These are phyloP conservation scores for Macrolepiota dolichaula DNA, from an alignment of 768 basidiomycete genomes.

Conservation along the genomic window DNA sequence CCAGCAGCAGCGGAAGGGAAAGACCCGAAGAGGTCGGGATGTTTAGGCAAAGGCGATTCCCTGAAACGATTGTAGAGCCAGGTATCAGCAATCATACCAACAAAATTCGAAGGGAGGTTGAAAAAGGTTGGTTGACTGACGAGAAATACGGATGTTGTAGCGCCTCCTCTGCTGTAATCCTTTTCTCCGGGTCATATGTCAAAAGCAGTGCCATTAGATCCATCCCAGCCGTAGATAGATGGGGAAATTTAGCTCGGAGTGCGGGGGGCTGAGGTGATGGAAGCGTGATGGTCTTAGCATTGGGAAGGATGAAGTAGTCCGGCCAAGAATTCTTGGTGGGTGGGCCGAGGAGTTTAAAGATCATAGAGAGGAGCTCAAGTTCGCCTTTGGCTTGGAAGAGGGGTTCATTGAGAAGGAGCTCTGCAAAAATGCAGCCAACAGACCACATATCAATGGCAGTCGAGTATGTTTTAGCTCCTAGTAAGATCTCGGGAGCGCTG, in stretches of 20 bases:
- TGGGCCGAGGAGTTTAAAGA: constrained; percentile 93
- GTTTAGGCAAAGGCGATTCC: constrained; percentile 93
- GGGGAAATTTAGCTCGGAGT: constrained; percentile 83
- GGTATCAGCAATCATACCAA: neutral
- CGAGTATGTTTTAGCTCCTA: constrained; percentile 91
- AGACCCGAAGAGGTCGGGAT: constrained; percentile 91
- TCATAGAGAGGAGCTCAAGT: constrained; percentile 88
- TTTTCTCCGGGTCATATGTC: constrained; percentile 83
- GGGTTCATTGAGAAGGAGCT: constrained; percentile 91
- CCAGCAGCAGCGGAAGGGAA: constrained; percentile 97
- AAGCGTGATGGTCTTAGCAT: constrained; percentile 74
- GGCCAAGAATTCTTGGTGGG: constrained; percentile 89
- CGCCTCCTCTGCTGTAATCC: constrained; percentile 90
- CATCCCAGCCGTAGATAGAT: constrained; percentile 79
- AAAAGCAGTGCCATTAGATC: constrained; percentile 81
- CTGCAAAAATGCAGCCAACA: constrained; percentile 97
- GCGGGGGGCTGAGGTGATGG: constrained; percentile 73
- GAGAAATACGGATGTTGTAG: constrained; percentile 88
- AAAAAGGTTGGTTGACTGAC: constrained; percentile 37
- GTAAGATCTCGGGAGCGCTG: constrained; percentile 92
- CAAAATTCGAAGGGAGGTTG: neutral
- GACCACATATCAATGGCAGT: constrained; percentile 99
- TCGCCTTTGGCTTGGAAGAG: constrained; percentile 98
- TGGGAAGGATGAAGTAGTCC: constrained; percentile 72
- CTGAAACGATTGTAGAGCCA: constrained; percentile 32